A percentile compares a stretch with the other conserved stretches of the same genome.
phyloP scores from a whole-genome alignment of 2,329 filamentous ascomycete species.

The Epichloe sylvatica region DNA sequence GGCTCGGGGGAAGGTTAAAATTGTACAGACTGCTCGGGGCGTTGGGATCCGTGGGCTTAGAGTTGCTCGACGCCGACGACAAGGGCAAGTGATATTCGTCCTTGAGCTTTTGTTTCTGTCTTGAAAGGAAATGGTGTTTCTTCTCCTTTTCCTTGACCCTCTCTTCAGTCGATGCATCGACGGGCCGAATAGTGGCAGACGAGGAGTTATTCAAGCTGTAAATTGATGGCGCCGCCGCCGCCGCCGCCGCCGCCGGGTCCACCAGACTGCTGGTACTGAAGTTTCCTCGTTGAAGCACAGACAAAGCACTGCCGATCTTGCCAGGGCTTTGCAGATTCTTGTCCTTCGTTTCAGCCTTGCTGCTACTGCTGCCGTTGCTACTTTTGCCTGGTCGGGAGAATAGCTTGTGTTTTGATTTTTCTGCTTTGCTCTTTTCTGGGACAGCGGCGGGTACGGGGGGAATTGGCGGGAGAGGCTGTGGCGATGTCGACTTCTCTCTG shows the following conservation, averaged over 20 bases:
- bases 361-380: conserved; percentile 41
- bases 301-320: conserved; percentile 53
- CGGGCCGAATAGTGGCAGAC: conserved; percentile 58
- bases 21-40: conserved; percentile 67
- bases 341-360: conserved; percentile 50
- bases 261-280: conserved; percentile 57
- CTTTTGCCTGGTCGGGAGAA: conserved; percentile 69
- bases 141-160: conserved; percentile 48
- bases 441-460: conserved; percentile 26
- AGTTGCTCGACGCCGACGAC: conserved; percentile 65
- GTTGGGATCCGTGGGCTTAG: conserved; percentile 58
- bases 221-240: conserved; percentile 39
- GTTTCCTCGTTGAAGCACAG: conserved; percentile 51
- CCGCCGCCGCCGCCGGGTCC: conserved; percentile 40
- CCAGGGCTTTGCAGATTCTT: conserved; percentile 59
- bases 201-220: conserved; percentile 67
- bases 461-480: conserved; percentile 23
- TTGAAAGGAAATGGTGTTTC: conserved; percentile 65
- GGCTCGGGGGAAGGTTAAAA: conserved; percentile 64
- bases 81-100: conserved; percentile 60
- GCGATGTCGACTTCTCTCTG: conserved; percentile 22
- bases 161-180: conserved; percentile 35
- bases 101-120: conserved; percentile 67
- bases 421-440: conserved; percentile 41
- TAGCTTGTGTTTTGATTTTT: conserved; percentile 68